Conservation (phyloP, 1,284 basidiomycete genomes). For the Ceratobasidium sp. region DNA sequence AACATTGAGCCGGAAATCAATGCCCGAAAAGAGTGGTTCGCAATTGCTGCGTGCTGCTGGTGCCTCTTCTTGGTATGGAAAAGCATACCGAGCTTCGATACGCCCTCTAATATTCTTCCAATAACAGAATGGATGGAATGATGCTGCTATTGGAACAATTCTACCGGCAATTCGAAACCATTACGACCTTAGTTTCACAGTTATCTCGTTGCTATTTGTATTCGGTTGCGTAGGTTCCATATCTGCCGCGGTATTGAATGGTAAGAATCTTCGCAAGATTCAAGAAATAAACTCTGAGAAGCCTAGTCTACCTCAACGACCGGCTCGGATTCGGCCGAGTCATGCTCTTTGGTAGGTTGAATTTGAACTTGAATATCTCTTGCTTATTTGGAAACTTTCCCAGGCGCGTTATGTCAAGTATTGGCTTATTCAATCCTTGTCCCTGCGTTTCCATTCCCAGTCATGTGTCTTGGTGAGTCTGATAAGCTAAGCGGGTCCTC, state of each 20-base stretch:
- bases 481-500: neutral
- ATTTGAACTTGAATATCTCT: no score
- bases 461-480: conserved; percentile 21
- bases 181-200: neutral
- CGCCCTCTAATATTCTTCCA: neutral
- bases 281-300: neutral
- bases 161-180: conserved; percentile 18
- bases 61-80: conserved; percentile 10
- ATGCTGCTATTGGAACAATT: conserved; percentile 6
- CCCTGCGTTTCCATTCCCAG: conserved; percentile 39
- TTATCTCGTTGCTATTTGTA: conserved; percentile 18
- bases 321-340: conserved; percentile 38
- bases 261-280: neutral
- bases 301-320: conserved; percentile 35
- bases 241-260: conserved; percentile 9
- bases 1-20: conserved; percentile 5
- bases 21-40: conserved; percentile 6
- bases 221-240: conserved; percentile 14
- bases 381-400: no score
- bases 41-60: conserved; percentile 22
- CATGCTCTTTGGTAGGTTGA: neutral
- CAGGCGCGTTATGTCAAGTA: no score
- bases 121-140: conserved; percentile 27
- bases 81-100: no score
- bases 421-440: conserved; percentile 32